phyloP scores from a whole-genome alignment of 2,329 filamentous ascomycete genomes.

The Claviceps digitariae region DNA sequence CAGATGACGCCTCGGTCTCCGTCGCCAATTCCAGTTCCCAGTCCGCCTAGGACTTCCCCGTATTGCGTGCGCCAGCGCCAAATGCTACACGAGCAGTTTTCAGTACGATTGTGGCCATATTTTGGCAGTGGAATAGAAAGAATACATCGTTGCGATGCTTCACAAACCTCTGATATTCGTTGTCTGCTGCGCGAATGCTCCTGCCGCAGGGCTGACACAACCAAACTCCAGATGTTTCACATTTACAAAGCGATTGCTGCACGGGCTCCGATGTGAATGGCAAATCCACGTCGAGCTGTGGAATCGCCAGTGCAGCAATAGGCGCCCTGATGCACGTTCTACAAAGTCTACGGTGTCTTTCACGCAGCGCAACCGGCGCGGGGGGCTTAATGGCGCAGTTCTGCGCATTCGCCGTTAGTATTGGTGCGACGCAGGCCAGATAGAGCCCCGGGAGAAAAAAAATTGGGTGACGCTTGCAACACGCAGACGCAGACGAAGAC shows the following conservation, averaged over 20 bases:
- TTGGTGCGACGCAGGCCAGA: not conserved
- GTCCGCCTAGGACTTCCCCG: slow-evolving; percentile 62
- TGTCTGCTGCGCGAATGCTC: slow-evolving; percentile 46
- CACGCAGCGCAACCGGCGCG: slow-evolving; percentile 48
- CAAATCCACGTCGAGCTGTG: slow-evolving; percentile 28
- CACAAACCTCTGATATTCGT: slow-evolving; percentile 43
- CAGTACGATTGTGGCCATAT: not conserved
- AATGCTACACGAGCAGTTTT: slow-evolving; percentile 32
- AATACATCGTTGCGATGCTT: not conserved
- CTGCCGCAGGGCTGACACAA: slow-evolving; percentile 76
- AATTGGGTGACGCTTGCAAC: not conserved
- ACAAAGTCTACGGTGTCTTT: slow-evolving; percentile 73
- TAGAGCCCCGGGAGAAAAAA: not conserved
- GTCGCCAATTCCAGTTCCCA: slow-evolving; percentile 79
- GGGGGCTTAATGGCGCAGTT: slow-evolving; percentile 85
- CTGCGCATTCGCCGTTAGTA: slow-evolving; percentile 29
- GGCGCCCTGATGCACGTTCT: slow-evolving; percentile 60
- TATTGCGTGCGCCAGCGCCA: slow-evolving; percentile 89
- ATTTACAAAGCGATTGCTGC: slow-evolving; percentile 41
- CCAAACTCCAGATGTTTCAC: slow-evolving; percentile 52
- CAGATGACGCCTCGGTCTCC: slow-evolving; percentile 81
- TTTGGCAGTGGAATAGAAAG: not conserved
- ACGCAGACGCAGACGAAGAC: slow-evolving; percentile 13
- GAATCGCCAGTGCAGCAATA: slow-evolving; percentile 39
- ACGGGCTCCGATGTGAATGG: slow-evolving; percentile 40